Percentiles rank a stretch among this genome's conserved stretches.
phyloP scores from a whole-genome alignment of 192 early-diverging fungal genomes.

The Dissophora globulifera region DNA sequence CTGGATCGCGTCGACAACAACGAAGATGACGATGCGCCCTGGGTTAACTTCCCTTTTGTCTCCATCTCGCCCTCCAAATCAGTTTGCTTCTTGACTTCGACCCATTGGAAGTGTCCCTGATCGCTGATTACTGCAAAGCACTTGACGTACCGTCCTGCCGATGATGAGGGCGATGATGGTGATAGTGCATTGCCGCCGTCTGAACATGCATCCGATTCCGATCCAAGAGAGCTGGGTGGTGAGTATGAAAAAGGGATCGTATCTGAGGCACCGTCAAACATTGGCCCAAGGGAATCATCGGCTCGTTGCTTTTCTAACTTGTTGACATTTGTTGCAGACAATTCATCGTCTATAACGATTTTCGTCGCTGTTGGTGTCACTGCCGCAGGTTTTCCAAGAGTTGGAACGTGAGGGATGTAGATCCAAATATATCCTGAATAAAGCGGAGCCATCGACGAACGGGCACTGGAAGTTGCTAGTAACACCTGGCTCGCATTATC shows the following conservation, averaged over 20 bases:
- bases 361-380: too few species aligned
- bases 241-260: too few species aligned
- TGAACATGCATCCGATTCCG: too few species aligned
- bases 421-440: slow-evolving; percentile 50
- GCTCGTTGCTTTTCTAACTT: too few species aligned
- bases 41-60: slow-evolving; percentile 3
- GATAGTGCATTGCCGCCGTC: too few species aligned
- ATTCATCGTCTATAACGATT: too few species aligned
- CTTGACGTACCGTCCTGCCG: slow-evolving; percentile 37
- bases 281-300: too few species aligned
- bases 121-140: slow-evolving; percentile 48
- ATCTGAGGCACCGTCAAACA: too few species aligned
- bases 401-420: slow-evolving; percentile 12
- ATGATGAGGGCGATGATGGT: not conserved
- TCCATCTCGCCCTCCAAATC: slow-evolving; percentile 27
- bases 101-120: slow-evolving; percentile 50
- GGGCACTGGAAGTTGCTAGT: slow-evolving; percentile 43
- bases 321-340: too few species aligned
- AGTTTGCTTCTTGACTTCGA: slow-evolving; percentile 46
- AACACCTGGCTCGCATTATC: slow-evolving; percentile 40
- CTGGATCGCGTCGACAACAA: too few species aligned
- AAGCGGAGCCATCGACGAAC: slow-evolving; percentile 32
- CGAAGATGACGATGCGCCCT: slow-evolving; percentile 10
- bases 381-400: too few species aligned
- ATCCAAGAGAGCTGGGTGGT: too few species aligned